phyloP scores from a whole-genome alignment of 73 alveolate species.

The Paramecium bursaria region DNA sequence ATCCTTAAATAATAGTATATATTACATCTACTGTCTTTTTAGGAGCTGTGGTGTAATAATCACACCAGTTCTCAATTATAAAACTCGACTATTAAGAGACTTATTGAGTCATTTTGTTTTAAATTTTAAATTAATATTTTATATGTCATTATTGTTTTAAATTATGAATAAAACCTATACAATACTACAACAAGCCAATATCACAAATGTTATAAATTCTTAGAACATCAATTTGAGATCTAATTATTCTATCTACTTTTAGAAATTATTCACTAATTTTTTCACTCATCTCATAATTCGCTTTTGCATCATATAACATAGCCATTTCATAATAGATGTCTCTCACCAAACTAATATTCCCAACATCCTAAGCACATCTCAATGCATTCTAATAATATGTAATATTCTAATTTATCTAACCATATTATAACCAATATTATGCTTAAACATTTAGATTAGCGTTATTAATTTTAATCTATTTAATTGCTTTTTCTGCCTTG shows the following conservation, averaged over 20 bases:
- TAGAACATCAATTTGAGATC: no score
- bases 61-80: conserved; percentile 31
- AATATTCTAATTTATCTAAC: not conserved
- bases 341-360: not conserved
- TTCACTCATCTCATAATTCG: no score
- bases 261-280: no score
- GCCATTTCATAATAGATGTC: conserved; percentile 31
- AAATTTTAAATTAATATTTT: no score
- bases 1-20: not conserved
- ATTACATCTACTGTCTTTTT: conserved; percentile 13
- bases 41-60: conserved; percentile 8
- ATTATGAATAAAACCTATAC: no score
- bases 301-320: conserved; percentile 15
- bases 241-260: no score
- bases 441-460: conserved; percentile 50
- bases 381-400: conserved; percentile 5
- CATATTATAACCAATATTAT: conserved; percentile 20
- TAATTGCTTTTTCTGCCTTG: not conserved
- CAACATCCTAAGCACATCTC: not conserved
- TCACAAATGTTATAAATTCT: no score
- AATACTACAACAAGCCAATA: no score
- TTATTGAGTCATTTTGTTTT: no score
- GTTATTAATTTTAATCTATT: not conserved
- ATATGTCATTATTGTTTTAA: no score
- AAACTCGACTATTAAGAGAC: no score